Conservation (phyloP, 805 yeast genomes). For the Debaryomyces hansenii region DNA sequence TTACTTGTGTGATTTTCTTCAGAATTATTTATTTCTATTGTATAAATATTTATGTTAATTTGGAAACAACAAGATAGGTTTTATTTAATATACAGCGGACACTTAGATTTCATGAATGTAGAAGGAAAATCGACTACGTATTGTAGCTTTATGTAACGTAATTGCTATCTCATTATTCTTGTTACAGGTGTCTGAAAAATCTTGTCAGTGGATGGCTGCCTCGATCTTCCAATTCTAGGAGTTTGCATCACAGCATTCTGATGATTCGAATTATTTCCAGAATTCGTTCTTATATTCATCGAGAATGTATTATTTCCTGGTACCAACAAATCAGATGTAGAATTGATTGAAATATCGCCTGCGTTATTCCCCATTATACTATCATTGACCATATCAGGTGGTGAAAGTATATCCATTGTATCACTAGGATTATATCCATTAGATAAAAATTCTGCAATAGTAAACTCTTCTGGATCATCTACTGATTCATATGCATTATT, state of each 20-base stretch:
- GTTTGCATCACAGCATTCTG: slow-evolving; percentile 27
- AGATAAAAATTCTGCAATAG: slow-evolving; percentile 33
- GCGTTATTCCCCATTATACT: slow-evolving; percentile 26
- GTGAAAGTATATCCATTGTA: slow-evolving; percentile 8
- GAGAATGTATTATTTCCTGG: slow-evolving; percentile 24
- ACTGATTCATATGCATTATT: slow-evolving; percentile 12
- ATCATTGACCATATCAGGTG: slow-evolving; percentile 21
- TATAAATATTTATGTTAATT: slow-evolving; percentile 3
- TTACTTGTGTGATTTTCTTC: slow-evolving; percentile 3
- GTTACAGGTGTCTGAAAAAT: slow-evolving; percentile 44
- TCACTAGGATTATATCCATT: slow-evolving; percentile 26
- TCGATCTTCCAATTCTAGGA: slow-evolving; percentile 36
- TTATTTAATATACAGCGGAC: neutral
- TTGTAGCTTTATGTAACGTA: neutral
- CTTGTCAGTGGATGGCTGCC: slow-evolving; percentile 40
- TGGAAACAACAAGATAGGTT: too few relatives aligned
- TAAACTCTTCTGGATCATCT: slow-evolving; percentile 14
- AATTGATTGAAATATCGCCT: slow-evolving; percentile 34
- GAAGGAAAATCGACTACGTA: neutral
- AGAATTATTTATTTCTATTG: slow-evolving; percentile 1
- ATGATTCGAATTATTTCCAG: slow-evolving; percentile 9
- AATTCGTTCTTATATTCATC: slow-evolving; percentile 4
- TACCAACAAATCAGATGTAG: slow-evolving; percentile 25
- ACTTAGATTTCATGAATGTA: neutral
- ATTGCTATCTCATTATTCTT: slow-evolving; percentile 29